A percentile compares a stretch with the other conserved stretches of the same genome.
Evolutionary conservation across 371 early-diverging fungal genomes (phyloP).

Genomic region (Mortierella sp.): DNA sequence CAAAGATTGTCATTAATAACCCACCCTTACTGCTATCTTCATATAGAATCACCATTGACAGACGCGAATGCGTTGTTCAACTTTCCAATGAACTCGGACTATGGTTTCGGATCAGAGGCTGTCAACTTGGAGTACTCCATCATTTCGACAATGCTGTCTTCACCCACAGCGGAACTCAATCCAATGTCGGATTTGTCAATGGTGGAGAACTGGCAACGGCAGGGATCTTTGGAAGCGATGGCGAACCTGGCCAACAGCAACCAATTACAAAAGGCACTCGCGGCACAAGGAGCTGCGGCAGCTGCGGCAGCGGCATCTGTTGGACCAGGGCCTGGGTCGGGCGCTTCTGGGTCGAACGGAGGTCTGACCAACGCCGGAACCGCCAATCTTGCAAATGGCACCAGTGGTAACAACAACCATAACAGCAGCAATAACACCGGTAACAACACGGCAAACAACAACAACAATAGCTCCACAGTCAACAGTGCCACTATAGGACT

Average conservation of each 20-base stretch:
- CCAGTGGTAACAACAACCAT: conserved; percentile 16
- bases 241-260: conserved; percentile 36
- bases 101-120: conserved; percentile 87
- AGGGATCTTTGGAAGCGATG: conserved; percentile 44
- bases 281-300: conserved; percentile 49
- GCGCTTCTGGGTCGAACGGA: conserved; percentile 21
- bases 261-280: conserved; percentile 45
- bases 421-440: conserved; percentile 3
- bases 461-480: background rate
- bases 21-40: background rate
- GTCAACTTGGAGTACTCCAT: conserved; percentile 90
- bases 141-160: conserved; percentile 84
- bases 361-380: background rate
- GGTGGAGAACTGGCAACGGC: conserved; percentile 47
- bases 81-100: conserved; percentile 54
- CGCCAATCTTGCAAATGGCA: conserved; percentile 5
- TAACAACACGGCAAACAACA: conserved; percentile 8
- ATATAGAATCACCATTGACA: conserved; percentile 30
- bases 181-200: conserved; percentile 49
- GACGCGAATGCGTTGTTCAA: conserved; percentile 43
- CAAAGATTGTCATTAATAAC: background rate
- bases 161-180: conserved; percentile 51
- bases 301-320: conserved; percentile 41
- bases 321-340: conserved; percentile 7
- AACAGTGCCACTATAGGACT: background rate